phyloP scores from a whole-genome alignment of 768 basidiomycete species.

The Tulasnella sp. region DNA sequence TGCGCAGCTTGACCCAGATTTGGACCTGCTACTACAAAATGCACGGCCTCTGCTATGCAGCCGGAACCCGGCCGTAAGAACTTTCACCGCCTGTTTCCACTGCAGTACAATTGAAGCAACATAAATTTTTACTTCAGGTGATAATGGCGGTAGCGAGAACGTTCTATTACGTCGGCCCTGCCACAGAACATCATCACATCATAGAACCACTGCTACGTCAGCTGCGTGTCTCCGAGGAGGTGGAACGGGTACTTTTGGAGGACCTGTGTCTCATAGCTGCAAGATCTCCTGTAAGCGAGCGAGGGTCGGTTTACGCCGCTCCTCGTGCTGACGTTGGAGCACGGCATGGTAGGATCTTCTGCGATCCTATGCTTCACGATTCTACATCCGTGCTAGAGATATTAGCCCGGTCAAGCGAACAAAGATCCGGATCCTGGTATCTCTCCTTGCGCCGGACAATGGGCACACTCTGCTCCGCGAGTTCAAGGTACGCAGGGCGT shows the following conservation, averaged over 20 bases:
- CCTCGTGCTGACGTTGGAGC: too few species aligned
- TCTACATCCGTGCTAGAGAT: slow-evolving; percentile 63
- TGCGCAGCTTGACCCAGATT: slow-evolving; percentile 48
- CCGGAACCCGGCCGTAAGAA: slow-evolving; percentile 70
- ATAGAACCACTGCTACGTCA: slow-evolving; percentile 66
- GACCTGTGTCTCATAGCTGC: slow-evolving; percentile 58
- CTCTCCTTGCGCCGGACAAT: slow-evolving; percentile 53
- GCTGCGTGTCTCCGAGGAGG: slow-evolving; percentile 53
- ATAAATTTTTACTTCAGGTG: slow-evolving; percentile 38
- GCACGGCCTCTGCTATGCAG: slow-evolving; percentile 74
- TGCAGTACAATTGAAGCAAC: background rate
- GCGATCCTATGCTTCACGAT: slow-evolving; percentile 46
- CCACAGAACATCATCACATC: slow-evolving; percentile 43
- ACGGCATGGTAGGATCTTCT: slow-evolving; percentile 49
- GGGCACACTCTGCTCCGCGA: slow-evolving; percentile 65
- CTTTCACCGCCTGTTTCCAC: background rate
- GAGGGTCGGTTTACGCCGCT: too few species aligned
- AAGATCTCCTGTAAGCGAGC: slow-evolving; percentile 47
- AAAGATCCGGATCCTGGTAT: slow-evolving; percentile 66
- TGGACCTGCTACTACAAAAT: slow-evolving; percentile 59
- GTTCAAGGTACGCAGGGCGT: slow-evolving; percentile 61
- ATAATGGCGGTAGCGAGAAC: slow-evolving; percentile 63
- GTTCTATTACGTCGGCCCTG: slow-evolving; percentile 61
- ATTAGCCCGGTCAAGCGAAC: slow-evolving; percentile 50
- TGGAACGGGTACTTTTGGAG: slow-evolving; percentile 61